Evolutionary conservation across 257 asterid genomes (phyloP).

Genomic region (Solanum pennellii): DNA sequence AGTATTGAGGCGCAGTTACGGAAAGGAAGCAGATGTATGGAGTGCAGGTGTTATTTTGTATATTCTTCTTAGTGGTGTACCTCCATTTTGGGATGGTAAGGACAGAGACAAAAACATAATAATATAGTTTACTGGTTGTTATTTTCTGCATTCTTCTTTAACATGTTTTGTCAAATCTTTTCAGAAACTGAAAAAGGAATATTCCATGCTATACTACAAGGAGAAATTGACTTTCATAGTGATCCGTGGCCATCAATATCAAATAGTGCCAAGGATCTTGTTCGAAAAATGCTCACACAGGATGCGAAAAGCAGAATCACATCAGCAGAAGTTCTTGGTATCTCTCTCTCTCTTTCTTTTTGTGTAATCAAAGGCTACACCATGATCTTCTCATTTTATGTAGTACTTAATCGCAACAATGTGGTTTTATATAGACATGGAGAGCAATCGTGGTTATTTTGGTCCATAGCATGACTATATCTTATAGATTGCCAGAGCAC

Average conservation of each 20-base stretch:
- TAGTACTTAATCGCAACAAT: neutral
- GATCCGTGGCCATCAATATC: conserved; percentile 64
- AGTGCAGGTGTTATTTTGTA: conserved; percentile 90
- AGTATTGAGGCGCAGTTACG: conserved; percentile 66
- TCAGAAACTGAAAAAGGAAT: conserved; percentile 57
- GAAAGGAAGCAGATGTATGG: conserved; percentile 84
- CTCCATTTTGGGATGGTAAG: conserved; percentile 97
- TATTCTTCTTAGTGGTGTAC: conserved; percentile 81
- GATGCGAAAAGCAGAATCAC: conserved; percentile 44
- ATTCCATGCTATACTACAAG: conserved; percentile 40
- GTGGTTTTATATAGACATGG: neutral
- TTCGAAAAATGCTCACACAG: conserved; percentile 37
- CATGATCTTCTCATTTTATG: neutral
- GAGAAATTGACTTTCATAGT: conserved; percentile 41
- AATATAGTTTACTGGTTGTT: neutral
- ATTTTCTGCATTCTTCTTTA: neutral
- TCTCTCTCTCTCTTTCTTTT: neutral
- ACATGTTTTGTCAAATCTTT: neutral
- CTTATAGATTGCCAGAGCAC: neutral
- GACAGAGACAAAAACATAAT: neutral
- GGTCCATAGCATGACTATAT: neutral
- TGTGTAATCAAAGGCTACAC: neutral
- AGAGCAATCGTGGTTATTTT: neutral
- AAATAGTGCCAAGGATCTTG: conserved; percentile 47
- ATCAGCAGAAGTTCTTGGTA: conserved; percentile 46